Evolutionary conservation across 2,329 filamentous ascomycete genomes (phyloP).

Genomic region (Colletotrichum sidae): DNA sequence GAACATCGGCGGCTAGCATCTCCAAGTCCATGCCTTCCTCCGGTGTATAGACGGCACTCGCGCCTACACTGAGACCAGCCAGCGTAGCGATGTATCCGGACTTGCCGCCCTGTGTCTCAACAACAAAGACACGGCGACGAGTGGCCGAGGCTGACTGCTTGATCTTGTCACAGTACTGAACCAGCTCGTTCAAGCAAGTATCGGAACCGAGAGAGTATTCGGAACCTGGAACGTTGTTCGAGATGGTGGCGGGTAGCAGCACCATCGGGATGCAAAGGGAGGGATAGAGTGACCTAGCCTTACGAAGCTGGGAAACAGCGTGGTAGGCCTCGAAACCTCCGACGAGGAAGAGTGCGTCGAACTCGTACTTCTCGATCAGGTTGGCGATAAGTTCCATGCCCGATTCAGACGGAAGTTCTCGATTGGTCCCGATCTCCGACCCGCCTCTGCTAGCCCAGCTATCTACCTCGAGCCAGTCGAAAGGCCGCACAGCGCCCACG

Average conservation of each 20-base stretch:
- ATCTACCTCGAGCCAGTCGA: constrained; percentile 94
- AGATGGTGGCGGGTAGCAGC: constrained; percentile 94
- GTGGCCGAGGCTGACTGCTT: constrained; percentile 96
- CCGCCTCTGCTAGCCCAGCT: constrained; percentile 96
- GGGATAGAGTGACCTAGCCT: constrained; percentile 81
- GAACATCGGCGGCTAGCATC: constrained; percentile 92
- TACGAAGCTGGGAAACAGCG: constrained; percentile 86
- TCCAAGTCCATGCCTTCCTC: constrained; percentile 95
- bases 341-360: constrained; percentile 91
- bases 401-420: constrained; percentile 86
- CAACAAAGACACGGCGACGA: constrained; percentile 93
- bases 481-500: constrained; percentile 82
- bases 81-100: constrained; percentile 95
- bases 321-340: constrained; percentile 98
- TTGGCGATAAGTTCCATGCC: constrained; percentile 86
- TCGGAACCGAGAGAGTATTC: constrained; percentile 98
- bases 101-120: constrained; percentile 95
- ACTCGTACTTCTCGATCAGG: constrained; percentile 86
- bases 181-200: constrained; percentile 94
- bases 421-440: constrained; percentile 98
- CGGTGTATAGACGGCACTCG: constrained; percentile 93
- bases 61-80: constrained; percentile 90
- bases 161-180: constrained; percentile 96
- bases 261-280: constrained; percentile 93
- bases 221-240: constrained; percentile 97